Evolutionary conservation across 2,329 filamentous ascomycete species (phyloP), one percentile per base, ranked within the genome.

Genomic region (Sporothrix luriei): DNA sequence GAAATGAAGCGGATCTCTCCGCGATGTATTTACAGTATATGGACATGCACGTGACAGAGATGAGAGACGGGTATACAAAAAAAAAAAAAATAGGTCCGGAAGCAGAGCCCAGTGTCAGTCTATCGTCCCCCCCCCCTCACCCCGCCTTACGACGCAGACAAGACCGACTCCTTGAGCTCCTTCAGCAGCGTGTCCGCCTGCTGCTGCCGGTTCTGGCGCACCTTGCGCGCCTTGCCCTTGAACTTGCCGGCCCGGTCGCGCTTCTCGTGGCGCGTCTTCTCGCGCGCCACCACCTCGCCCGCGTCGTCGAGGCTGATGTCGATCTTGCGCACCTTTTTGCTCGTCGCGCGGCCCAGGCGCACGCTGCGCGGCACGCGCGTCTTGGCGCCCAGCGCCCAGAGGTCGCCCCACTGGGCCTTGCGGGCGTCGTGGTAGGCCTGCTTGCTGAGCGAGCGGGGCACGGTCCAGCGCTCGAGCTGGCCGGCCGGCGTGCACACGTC

Each of bases 341-440:
- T 14, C 48, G 24, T 55, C 52, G 7, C 29, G 13, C 43, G 55
- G 66, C 52, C 54, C 16, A 91, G 79, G 9, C 88, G 86, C 55
- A 91, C 80, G 16, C 81, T 83, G 61, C 91, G 83, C 2, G 79
- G 76, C 4, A 91, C 85, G 14, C 93, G 85, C 0, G 93, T 96
- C 84, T 98, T 98, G 26, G 94, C 94, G 0, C 95, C 95, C 0
- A 98, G 83, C 0, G 94, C 93, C 95, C 95, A 99, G 11, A 98
- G 83, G 78, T 98, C 95, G 51, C 95, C 95, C 95, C 94, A 98
- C 68, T 82, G 82, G 0, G 90, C 87, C 81, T 99, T 99, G 72
- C 95, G 88, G 48, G 95, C 95, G 77, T 98, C 95, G 75, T 91
- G 92, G 81, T 94, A 98, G 0, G 93, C 93, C 75, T 91, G 88